Base-by-base conservation (phyloP, 352 stramenopile genomes). In the Blastocystis sp. region DNA sequence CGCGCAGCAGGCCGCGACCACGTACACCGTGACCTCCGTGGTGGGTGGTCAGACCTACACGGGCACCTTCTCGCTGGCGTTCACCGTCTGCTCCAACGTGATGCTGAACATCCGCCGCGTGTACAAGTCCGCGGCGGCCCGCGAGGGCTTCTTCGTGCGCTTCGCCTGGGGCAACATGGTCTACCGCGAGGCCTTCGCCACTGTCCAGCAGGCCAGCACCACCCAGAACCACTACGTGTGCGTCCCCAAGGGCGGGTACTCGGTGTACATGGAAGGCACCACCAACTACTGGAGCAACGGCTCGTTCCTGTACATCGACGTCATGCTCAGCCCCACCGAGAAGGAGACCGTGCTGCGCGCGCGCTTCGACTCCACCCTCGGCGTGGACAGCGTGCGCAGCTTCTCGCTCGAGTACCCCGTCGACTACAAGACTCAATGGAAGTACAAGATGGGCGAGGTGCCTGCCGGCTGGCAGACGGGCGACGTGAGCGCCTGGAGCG, bases 381-480 rank as follows among this genome's bases (percentile, higher is more conserved):
- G 9, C 19, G 17, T 79, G 1, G 3, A 28, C 17, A 64, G 1
- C 21, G 3, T 10, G 6, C 48, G 43, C 34, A 57, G 28, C n/a
- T 84, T 84, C 54, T 69, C 65, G 42, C 6, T 28, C 7, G 52
- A 84, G 4, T 84, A 68, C 48, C 40, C 52, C 2, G 48, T 84
- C 24, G 24, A 52, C 66, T 11, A 54, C 7, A 14, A 68, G 28
- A 60, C 74, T 1, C 54, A 24, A 11, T 84, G 74, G 74, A 69
- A 70, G 14, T 84, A 70, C 38, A 68, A 68, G 57, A 84, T 84
- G 74, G 9, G 28, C 14, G 48, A 68, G 24, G 74, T 84, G 3
- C 74, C 74, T 10, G 38, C 57, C n/a, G 59, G 64, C 17, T 88
- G 78, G 78, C 78, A 66, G n/a, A 28, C 9, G 9, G 19, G 14